A percentile compares a stretch with the other conserved stretches of the same genome.
phyloP scores from a whole-genome alignment of 1,284 basidiomycete species.

The Microbotryomycetes sp. region DNA sequence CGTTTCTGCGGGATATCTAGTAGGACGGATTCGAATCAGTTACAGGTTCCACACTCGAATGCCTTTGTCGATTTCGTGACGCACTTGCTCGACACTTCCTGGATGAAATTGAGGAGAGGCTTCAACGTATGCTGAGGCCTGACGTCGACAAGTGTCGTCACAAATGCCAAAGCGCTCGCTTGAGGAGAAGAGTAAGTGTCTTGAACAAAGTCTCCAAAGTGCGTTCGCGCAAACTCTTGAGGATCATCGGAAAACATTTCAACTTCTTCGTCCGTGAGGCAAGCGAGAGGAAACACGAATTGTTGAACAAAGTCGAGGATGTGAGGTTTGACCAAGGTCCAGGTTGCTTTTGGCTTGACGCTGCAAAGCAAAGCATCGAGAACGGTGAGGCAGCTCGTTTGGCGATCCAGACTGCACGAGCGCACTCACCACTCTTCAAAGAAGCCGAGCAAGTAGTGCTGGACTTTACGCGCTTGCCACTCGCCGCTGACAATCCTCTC shows the following conservation, averaged over 20 bases:
- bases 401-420: neutral
- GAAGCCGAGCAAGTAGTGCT: slow-evolving; percentile 70
- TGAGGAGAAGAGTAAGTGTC: slow-evolving; percentile 60
- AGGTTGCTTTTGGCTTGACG: slow-evolving; percentile 79
- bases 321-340: slow-evolving; percentile 74
- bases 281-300: slow-evolving; percentile 78
- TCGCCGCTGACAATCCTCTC: slow-evolving; percentile 54
- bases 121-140: slow-evolving; percentile 69
- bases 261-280: slow-evolving; percentile 60
- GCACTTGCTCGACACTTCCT: slow-evolving; percentile 58
- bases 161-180: slow-evolving; percentile 66
- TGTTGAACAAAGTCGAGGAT: slow-evolving; percentile 61
- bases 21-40: no score
- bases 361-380: slow-evolving; percentile 42
- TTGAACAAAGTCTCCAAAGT: slow-evolving; percentile 68
- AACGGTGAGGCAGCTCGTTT: neutral
- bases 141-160: slow-evolving; percentile 64
- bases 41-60: neutral
- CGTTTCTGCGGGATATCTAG: slow-evolving; percentile 33
- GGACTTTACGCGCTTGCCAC: slow-evolving; percentile 73
- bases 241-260: slow-evolving; percentile 69
- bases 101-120: slow-evolving; percentile 67
- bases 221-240: slow-evolving; percentile 63
- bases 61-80: slow-evolving; percentile 36
- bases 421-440: slow-evolving; percentile 72